Evolutionary conservation across 495 filamentous ascomycete genomes (phyloP), one percentile per base, ranked within the genome.

Genomic region (Penicillium ochrochloron): DNA sequence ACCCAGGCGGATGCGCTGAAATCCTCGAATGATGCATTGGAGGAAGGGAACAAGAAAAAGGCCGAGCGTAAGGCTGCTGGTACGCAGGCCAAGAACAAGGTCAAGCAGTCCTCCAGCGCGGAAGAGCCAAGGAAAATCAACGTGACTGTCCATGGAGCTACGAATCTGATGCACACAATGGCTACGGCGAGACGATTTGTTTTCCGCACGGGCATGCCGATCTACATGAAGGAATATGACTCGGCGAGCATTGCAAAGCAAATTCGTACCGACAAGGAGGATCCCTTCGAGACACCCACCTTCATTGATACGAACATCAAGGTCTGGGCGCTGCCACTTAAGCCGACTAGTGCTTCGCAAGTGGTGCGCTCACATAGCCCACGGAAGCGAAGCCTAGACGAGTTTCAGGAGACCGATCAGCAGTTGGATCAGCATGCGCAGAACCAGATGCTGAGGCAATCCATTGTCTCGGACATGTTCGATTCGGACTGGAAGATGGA

Each of bases 111-210:
- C 14, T 9, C 37, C 23, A 21, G 48, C 9, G 46, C 67, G 52
- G 34, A 9, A 12, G 53, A 56, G 14, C 2, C 23, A 25, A 54
- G 60, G 63, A 67, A 51, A 69, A 72, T 44, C 2, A 62, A 60
- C 29, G 64, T 97, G 62, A 86, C 83, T n/a, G 75, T 99, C 12
- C 89, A 94, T 70, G 93, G 93, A 10, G 84, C 88, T 8, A 82
- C 83, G 59, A 97, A 97, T 73, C 69, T 97, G 48, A 82, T 85
- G 29, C 90, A 97, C 68, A 84, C 85, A 1, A 70, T 99, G 42
- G 94, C 93, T 34, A 91, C 92, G 0, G 87, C 90, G n/a, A 84
- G 95, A 42, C 77, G 87, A 34, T 98, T 97, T 75, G 84, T 99
- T n/a, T 94, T 98, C 71, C 82, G 95, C 29, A 92, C 89, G 70